These are phyloP conservation scores for Lipomyces anomalus DNA, from an alignment of 805 yeast genomes.

Conservation along the genomic window DNA sequence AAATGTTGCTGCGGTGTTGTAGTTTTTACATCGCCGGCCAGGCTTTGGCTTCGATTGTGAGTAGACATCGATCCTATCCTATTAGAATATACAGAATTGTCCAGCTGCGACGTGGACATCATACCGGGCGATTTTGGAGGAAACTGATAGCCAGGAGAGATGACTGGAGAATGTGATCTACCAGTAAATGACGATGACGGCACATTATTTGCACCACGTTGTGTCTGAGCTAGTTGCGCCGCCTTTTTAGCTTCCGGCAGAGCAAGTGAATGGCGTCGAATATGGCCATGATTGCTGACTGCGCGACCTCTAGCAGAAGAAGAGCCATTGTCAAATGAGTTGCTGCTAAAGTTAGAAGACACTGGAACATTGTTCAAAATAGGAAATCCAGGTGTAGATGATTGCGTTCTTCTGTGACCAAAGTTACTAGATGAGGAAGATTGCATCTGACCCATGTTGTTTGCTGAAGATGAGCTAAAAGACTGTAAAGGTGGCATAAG, in stretches of 20 bases:
- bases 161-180: slow-evolving; percentile 24
- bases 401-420: slow-evolving; percentile 36
- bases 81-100: no score
- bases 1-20: no score
- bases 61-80: no score
- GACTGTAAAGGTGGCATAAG: background rate
- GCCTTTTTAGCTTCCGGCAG: slow-evolving; percentile 90
- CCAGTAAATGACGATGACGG: slow-evolving; percentile 3
- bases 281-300: slow-evolving; percentile 52
- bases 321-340: background rate
- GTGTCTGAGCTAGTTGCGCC: slow-evolving; percentile 86
- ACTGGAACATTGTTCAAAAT: slow-evolving; percentile 3
- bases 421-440: background rate
- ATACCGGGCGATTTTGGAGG: slow-evolving; percentile 46
- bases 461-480: background rate
- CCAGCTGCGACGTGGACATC: no score
- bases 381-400: slow-evolving; percentile 26
- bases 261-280: slow-evolving; percentile 87
- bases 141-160: slow-evolving; percentile 47
- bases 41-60: no score
- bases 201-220: slow-evolving; percentile 33
- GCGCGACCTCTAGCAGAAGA: background rate
- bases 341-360: background rate
- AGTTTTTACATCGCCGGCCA: no score
- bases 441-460: background rate